Evolutionary conservation across 495 filamentous ascomycete genomes (phyloP).

Genomic region (Penicillium riverlandense): DNA sequence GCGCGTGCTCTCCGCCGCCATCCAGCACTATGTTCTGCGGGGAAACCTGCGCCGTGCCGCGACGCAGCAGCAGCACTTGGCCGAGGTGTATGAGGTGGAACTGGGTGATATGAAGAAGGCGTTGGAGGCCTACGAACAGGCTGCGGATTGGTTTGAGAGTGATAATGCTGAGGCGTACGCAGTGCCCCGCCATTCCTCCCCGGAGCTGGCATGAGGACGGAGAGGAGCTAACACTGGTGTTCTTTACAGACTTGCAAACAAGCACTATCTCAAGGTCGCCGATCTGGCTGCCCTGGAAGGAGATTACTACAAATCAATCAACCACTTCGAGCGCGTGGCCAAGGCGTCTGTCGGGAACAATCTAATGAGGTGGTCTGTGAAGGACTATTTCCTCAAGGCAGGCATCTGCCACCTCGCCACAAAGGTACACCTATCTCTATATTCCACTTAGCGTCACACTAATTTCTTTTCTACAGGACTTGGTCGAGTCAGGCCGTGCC

Average conservation of each 20-base stretch:
- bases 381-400: slow-evolving; percentile 88
- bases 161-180: slow-evolving; percentile 81
- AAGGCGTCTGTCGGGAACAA: slow-evolving; percentile 65
- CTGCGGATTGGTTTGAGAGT: slow-evolving; percentile 79
- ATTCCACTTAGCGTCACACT: neutral
- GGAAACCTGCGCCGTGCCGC: slow-evolving; percentile 87
- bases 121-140: slow-evolving; percentile 68
- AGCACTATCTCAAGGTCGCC: slow-evolving; percentile 79
- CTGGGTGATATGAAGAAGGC: slow-evolving; percentile 69
- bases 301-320: slow-evolving; percentile 75
- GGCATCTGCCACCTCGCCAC: slow-evolving; percentile 76
- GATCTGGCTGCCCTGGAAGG: slow-evolving; percentile 74
- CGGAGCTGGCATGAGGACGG: neutral
- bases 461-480: slow-evolving; percentile 38
- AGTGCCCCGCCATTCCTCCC: neutral
- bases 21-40: slow-evolving; percentile 70
- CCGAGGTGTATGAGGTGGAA: slow-evolving; percentile 74
- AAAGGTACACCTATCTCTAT: slow-evolving; percentile 32
- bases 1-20: slow-evolving; percentile 63
- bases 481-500: slow-evolving; percentile 67
- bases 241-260: slow-evolving; percentile 67
- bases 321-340: slow-evolving; percentile 75
- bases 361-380: slow-evolving; percentile 84
- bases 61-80: slow-evolving; percentile 77
- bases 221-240: slow-evolving; percentile 1